phyloP scores from a whole-genome alignment of 2,329 filamentous ascomycete species.

The Pseudocercospora macadamiae region DNA sequence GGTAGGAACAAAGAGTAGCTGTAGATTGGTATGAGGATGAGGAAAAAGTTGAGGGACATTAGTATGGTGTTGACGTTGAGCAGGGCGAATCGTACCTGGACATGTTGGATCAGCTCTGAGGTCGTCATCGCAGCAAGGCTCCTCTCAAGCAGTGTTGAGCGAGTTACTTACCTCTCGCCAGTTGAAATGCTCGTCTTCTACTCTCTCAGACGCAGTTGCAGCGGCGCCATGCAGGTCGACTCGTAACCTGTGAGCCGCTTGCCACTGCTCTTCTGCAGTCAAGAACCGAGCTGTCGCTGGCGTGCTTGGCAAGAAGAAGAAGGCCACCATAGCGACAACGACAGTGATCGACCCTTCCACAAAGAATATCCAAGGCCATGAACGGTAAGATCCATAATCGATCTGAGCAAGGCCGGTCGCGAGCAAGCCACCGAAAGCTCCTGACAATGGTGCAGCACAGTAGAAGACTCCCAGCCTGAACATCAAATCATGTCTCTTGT shows the following conservation, averaged over 20 bases:
- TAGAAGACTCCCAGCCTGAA: slow-evolving; percentile 44
- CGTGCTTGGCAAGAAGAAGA: slow-evolving; percentile 57
- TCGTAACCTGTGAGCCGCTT: slow-evolving; percentile 36
- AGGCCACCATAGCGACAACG: slow-evolving; percentile 57
- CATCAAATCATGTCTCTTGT: slow-evolving; percentile 45
- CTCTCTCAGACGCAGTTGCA: slow-evolving; percentile 25
- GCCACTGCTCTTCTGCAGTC: slow-evolving; percentile 35
- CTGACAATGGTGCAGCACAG: slow-evolving; percentile 41
- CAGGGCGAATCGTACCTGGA: slow-evolving; percentile 34
- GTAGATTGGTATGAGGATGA: slow-evolving; percentile 43
- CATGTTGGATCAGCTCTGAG: no score
- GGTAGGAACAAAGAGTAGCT: slow-evolving; percentile 53
- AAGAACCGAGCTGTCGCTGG: slow-evolving; percentile 52
- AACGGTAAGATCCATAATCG: slow-evolving; percentile 40
- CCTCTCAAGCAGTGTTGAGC: not conserved
- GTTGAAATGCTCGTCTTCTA: slow-evolving; percentile 40
- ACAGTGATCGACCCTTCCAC: slow-evolving; percentile 58
- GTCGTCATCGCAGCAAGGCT: no score
- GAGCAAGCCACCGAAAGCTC: slow-evolving; percentile 48
- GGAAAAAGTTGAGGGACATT: slow-evolving; percentile 40
- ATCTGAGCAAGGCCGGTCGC: slow-evolving; percentile 48
- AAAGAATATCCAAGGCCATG: slow-evolving; percentile 45
- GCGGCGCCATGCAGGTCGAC: slow-evolving; percentile 38
- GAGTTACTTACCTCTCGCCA: slow-evolving; percentile 36
- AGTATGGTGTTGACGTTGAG: slow-evolving; percentile 40